Base-by-base conservation (phyloP, 1,139 yeast species). In the Magnusiomyces sp. region DNA sequence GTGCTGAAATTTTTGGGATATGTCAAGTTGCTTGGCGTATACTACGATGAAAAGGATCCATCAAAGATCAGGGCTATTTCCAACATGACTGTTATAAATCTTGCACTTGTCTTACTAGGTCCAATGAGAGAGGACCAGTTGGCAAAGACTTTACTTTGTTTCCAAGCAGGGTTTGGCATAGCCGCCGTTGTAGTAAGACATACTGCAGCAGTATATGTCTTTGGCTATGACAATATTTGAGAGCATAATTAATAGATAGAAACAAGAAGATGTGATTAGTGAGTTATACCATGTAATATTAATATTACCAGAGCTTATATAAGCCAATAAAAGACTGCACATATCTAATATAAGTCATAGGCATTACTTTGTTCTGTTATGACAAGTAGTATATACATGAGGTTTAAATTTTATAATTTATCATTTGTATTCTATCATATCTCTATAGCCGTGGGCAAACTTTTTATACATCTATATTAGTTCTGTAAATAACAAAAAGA, bases 51-150 rank as follows among this genome's bases (percentile, higher is more conserved):
- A 27, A 39, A 47, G 33, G 50, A 41, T 2, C 39, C 40, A 5
- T 40, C 29, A 10, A 36, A 39, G 61, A 69, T 80, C 34, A 60
- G 66, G 5, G 75, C 76, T 51, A 79, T 86, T 50, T 81, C 94
- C 16, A 92, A 92, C 63, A 73, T 92, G 77, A 92, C 99, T 3
- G 69, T 92, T 47, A 88, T 92, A 56, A 94, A 90, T 64, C 71
- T 92, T 55, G 74, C 77, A 4, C 71, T 92, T 45, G 95, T 90
- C 7, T 80, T 89, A 83, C 71, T 83, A 47, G 98, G 98, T 0
- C 97, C 97, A 2, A 66, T 84, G 73, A 75, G 92, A 52, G 99
- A 92, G 64, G 95, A 87, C 61, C 70, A 65, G 23, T 71, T 92
- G 50, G 85, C 97, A 55, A 53, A 69, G 31, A 61, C 75, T 4